phyloP scores from a whole-genome alignment of 257 asterid species.

The Nicotiana tabacum region DNA sequence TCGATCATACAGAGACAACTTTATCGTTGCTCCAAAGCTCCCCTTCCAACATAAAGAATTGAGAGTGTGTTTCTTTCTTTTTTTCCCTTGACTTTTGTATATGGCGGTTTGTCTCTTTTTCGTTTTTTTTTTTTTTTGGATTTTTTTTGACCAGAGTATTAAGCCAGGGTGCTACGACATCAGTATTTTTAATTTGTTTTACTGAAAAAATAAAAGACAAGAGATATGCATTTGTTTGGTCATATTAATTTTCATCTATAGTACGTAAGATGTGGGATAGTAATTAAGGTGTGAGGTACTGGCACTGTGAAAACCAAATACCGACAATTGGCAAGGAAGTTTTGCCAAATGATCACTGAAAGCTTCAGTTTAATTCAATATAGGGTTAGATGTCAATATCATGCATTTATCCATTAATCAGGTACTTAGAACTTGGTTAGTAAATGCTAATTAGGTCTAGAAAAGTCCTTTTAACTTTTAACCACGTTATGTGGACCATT shows the following conservation, averaged over 20 bases:
- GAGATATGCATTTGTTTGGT: too few species aligned
- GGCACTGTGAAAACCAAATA: neutral
- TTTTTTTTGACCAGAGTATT: too few species aligned
- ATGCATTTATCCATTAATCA: neutral
- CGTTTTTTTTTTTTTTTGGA: too few species aligned
- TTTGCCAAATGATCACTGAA: too few species aligned
- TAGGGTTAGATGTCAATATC: neutral
- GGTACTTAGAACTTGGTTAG: neutral
- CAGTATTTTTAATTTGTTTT: neutral
- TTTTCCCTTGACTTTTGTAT: too few species aligned
- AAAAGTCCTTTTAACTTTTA: conserved; percentile 5
- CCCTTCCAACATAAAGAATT: too few species aligned
- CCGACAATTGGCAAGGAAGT: neutral
- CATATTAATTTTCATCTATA: neutral
- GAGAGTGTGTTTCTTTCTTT: too few species aligned
- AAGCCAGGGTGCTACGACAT: neutral
- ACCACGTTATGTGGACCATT: conserved; percentile 14
- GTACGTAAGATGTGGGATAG: neutral
- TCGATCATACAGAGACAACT: too few species aligned
- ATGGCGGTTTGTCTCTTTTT: too few species aligned
- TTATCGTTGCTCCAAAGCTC: too few species aligned
- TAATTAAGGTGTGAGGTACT: neutral
- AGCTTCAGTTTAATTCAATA: neutral
- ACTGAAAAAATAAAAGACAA: neutral
- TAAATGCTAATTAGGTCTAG: conserved; percentile 5